phyloP scores from a whole-genome alignment of 1,284 basidiomycete genomes.

The Leccinum glutinopallens region DNA sequence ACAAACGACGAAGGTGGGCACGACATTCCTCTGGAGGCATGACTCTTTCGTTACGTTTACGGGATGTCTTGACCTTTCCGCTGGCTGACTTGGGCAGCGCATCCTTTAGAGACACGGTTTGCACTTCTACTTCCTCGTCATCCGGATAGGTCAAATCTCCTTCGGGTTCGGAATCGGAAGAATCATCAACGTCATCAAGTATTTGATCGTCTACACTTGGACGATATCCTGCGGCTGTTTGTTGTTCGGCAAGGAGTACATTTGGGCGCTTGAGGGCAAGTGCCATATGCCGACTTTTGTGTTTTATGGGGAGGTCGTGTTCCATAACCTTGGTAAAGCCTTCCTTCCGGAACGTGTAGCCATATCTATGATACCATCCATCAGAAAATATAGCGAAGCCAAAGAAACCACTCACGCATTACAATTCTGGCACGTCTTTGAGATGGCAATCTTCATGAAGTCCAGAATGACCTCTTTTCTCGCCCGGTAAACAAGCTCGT shows the following conservation, averaged over 20 bases:
- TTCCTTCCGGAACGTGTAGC: slow-evolving; percentile 91
- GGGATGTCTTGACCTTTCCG: slow-evolving; percentile 73
- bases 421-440: slow-evolving; percentile 83
- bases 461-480: slow-evolving; percentile 84
- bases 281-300: slow-evolving; percentile 67
- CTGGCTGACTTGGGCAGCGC: slow-evolving; percentile 68
- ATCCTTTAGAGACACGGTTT: slow-evolving; percentile 20
- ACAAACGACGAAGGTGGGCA: slow-evolving; percentile 88
- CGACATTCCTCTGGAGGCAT: slow-evolving; percentile 92
- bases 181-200: slow-evolving; percentile 42
- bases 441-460: slow-evolving; percentile 74
- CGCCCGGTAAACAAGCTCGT: slow-evolving; percentile 84
- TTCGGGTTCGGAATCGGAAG: slow-evolving; percentile 46
- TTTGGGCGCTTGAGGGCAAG: slow-evolving; percentile 66
- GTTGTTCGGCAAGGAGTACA: slow-evolving; percentile 61
- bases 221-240: slow-evolving; percentile 29
- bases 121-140: slow-evolving; percentile 46
- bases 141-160: slow-evolving; percentile 50
- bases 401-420: slow-evolving; percentile 64
- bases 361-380: slow-evolving; percentile 52
- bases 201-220: slow-evolving; percentile 41
- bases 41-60: slow-evolving; percentile 87
- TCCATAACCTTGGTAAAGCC: slow-evolving; percentile 95
- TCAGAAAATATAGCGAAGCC: slow-evolving; percentile 4
- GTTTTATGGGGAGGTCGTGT: slow-evolving; percentile 83